Conservation (phyloP, 2,329 filamentous ascomycete genomes). For the Sporothrix luriei region DNA sequence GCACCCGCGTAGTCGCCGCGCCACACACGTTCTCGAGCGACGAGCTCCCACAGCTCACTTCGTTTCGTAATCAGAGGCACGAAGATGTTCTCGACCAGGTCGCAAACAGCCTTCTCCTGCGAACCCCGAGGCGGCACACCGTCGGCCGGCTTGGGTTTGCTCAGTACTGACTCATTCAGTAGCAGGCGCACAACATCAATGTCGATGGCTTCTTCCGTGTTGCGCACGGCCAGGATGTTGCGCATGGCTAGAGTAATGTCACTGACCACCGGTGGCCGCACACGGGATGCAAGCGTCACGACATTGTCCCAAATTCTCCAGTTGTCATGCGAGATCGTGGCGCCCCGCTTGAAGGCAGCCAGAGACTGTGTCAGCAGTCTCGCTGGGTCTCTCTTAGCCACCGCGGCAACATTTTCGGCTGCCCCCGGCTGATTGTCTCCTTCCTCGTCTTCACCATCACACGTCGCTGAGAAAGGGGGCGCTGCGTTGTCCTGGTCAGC, state of each 20-base stretch:
- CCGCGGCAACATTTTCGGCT: conserved; percentile 38
- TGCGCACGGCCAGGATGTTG: conserved; percentile 74
- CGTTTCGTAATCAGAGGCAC: conserved; percentile 82
- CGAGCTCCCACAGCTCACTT: conserved; percentile 73
- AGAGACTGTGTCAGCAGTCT: conserved; percentile 73
- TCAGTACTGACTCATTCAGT: conserved; percentile 68
- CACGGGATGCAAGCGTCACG: conserved; percentile 78
- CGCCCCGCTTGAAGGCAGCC: conserved; percentile 82
- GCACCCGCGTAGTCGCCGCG: conserved; percentile 69
- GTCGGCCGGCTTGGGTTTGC: conserved; percentile 40
- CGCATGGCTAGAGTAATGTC: conserved; percentile 77
- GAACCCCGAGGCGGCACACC: conserved; percentile 60
- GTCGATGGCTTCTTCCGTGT: conserved; percentile 79
- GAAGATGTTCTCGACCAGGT: conserved; percentile 73
- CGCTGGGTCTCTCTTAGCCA: conserved; percentile 53
- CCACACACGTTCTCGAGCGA: conserved; percentile 74
- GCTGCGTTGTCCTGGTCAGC: conserved; percentile 41
- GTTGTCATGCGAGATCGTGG: conserved; percentile 79
- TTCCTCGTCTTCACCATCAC: conserved; percentile 35
- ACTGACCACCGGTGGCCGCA: conserved; percentile 71
- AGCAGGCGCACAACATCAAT: conserved; percentile 70
- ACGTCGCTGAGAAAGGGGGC: conserved; percentile 18
- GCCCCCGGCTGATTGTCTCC: conserved; percentile 28
- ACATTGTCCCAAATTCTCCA: conserved; percentile 97
- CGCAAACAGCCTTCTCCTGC: conserved; percentile 63